Evolutionary conservation across 352 stramenopile species (phyloP).

Genomic region (Phytophthora cryptogea): DNA sequence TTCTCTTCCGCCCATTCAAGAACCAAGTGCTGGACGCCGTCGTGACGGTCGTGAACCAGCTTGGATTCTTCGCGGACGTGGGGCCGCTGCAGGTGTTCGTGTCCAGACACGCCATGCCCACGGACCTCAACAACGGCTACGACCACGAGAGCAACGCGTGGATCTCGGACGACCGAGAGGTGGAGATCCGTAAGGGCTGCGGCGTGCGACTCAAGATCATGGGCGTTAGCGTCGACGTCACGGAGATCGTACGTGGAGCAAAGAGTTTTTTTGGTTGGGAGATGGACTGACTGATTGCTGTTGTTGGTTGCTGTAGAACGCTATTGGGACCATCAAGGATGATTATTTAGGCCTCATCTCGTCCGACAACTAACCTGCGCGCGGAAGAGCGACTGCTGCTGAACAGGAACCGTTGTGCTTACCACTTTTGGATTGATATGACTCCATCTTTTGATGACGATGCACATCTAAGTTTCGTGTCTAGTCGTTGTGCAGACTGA

Average conservation of each 20-base stretch:
- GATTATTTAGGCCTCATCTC: constrained; percentile 98
- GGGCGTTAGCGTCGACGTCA: constrained; percentile 96
- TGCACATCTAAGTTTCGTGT: constrained; percentile 10
- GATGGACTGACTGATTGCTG: constrained; percentile 16
- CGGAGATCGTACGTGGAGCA: constrained; percentile 83
- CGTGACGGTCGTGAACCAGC: constrained; percentile 95
- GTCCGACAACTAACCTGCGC: constrained; percentile 63
- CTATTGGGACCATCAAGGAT: constrained; percentile 98
- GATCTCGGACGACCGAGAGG: constrained; percentile 97
- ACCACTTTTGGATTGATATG: constrained; percentile 26
- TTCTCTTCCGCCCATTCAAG: constrained; percentile 97
- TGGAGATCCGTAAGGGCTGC: constrained; percentile 96
- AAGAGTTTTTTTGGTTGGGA: not conserved
- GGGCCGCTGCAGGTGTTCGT: constrained; percentile 97
- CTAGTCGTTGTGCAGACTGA: constrained; percentile 10
- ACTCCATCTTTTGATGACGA: constrained; percentile 29
- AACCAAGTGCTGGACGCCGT: constrained; percentile 98
- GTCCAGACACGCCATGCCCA: constrained; percentile 94
- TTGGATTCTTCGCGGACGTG: constrained; percentile 97
- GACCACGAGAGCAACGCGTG: constrained; percentile 97
- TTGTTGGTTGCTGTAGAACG: constrained; percentile 69
- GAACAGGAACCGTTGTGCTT: constrained; percentile 22
- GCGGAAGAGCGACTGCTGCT: not conserved
- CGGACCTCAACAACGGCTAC: constrained; percentile 95
- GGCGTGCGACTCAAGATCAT: constrained; percentile 97